Percentiles rank a stretch among this genome's conserved stretches.
Conservation (phyloP, 1,284 basidiomycete species). For the Leucoagaricus sp. region DNA sequence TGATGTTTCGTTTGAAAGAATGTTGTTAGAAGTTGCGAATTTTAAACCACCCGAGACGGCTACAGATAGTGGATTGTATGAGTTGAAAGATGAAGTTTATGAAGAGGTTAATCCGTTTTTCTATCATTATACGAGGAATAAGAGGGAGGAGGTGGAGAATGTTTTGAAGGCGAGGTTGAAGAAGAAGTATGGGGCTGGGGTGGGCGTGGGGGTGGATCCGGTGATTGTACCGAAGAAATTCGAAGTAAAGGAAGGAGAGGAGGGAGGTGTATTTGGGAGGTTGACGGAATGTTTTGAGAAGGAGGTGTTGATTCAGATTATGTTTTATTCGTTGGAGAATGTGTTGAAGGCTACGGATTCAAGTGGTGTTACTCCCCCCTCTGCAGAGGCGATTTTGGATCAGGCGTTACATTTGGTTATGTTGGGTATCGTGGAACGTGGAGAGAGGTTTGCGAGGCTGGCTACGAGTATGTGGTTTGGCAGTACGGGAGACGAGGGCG, state of each 20-base stretch:
- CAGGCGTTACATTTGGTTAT: slow-evolving; percentile 85
- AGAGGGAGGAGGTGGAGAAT: slow-evolving; percentile 91
- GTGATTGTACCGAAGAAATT: slow-evolving; percentile 77
- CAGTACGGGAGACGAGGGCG: slow-evolving; percentile 36
- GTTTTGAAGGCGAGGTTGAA: slow-evolving; percentile 71
- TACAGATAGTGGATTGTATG: slow-evolving; percentile 84
- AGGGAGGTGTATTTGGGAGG: slow-evolving; percentile 57
- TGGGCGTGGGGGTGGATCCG: slow-evolving; percentile 53
- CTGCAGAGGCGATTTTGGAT: slow-evolving; percentile 87
- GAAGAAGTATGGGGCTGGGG: slow-evolving; percentile 61
- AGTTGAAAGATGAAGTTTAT: slow-evolving; percentile 82
- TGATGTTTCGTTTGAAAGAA: slow-evolving; percentile 82
- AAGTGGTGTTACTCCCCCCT: slow-evolving; percentile 54
- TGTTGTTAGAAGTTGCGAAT: slow-evolving; percentile 78
- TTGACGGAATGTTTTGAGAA: slow-evolving; percentile 66
- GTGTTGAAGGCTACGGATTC: slow-evolving; percentile 63
- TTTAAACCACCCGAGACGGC: slow-evolving; percentile 83
- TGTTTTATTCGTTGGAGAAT: slow-evolving; percentile 78
- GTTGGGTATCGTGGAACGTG: slow-evolving; percentile 76
- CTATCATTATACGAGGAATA: slow-evolving; percentile 94
- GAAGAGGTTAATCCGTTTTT: slow-evolving; percentile 96
- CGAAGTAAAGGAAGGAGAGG: slow-evolving; percentile 48
- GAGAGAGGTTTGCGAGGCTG: slow-evolving; percentile 60
- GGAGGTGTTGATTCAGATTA: slow-evolving; percentile 69
- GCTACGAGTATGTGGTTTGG: slow-evolving; percentile 54